Evolutionary conservation across 805 yeast species (phyloP), one percentile per base, ranked within the genome.

Genomic region (Monosporozyma unispora): DNA sequence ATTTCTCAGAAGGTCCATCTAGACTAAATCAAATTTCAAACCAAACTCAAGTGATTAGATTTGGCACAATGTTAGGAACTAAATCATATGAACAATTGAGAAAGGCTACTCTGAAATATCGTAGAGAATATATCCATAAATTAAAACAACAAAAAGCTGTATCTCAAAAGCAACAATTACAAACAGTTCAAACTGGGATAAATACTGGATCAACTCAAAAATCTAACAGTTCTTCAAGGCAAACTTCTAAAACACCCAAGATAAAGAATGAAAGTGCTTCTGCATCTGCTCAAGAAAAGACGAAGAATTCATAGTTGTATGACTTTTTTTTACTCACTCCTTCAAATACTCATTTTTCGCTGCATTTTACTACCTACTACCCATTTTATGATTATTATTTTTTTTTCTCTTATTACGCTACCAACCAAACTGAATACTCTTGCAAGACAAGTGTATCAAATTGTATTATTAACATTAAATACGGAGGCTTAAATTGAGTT

Each of bases 41-140:
- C 48, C 91, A 82, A 47, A 89, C 96, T 1, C 97, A 90, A 67
- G 82, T 86, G 1, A 86, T 91, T 28, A 73, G 97, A 52, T 90
- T 90, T 68, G 96, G 96, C 8, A 80, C 95, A 6, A 89, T 89
- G 96, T 68, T 91, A 29, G 72, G 89, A 40, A 80, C 93, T 3
- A 91, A 90, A 65, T 82, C 96, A 0, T 86, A 86, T 61, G 96
- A 89, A 48, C 76, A 82, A 46, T 70, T 82, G 54, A 72, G 87
- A 57, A 88, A 89, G 61, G 84, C 90, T 19, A 80, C 68, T 19
- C 50, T 86, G 49, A 76, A 80, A 59, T 81, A 81, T 67, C 75
- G 93, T 56, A 81, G 82, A 67, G 89, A 79, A 66, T 69, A 66
- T 45, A 59, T 64, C 29, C 57, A 60, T 21, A 66, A 60, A 44